Base-by-base conservation (phyloP, 2,329 filamentous ascomycete species). In the Cordyceps cicadae region DNA sequence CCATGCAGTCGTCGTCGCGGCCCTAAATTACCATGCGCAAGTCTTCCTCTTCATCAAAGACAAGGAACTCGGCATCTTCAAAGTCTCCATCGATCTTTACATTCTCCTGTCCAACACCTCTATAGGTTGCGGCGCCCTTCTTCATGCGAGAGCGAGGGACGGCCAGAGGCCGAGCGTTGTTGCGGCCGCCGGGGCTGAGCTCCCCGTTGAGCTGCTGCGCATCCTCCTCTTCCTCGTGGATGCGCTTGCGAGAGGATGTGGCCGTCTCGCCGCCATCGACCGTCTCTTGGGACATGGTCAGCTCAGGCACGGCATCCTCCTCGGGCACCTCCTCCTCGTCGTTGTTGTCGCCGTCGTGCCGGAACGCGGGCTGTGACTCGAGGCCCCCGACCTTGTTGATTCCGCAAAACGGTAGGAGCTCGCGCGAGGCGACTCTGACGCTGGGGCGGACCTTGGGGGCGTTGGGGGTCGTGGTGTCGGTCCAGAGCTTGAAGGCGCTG, bases 361-460 rank as follows among this genome's bases (percentile, higher is more conserved):
- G 60, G 19, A 68, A 74, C 24, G 76, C 71, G 15, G 83, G 78
- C 70, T 91, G 87, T 32, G 81, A 76, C 34, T 81, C 81, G 48
- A 87, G 75, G 0, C 89, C 89, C 45, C 89, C 89, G 60, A 89
- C 79, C 68, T 87, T 91, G 75, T 90, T 81, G 65, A 94, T 80
- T 29, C 90, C 91, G 70, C 90, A 93, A 70, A 92, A 95, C 0
- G 91, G 90, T 8, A 87, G 76, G 5, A 96, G 78, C 70, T 94
- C 91, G 37, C 81, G 77, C 41, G 75, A 72, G 7, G 69, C 64
- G 5, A 69, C 68, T 50, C 67, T 66, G 52, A 70, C 69, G 3
- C 66, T 66, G 29, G 64, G 60, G 43, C 60, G 51, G 50, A 41
- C 41, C 19, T 54, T 32, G 15, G 56, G 24, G 2, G 66, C 61